Base-by-base conservation (phyloP, 257 asterid species). In the Nicotiana otophora region DNA sequence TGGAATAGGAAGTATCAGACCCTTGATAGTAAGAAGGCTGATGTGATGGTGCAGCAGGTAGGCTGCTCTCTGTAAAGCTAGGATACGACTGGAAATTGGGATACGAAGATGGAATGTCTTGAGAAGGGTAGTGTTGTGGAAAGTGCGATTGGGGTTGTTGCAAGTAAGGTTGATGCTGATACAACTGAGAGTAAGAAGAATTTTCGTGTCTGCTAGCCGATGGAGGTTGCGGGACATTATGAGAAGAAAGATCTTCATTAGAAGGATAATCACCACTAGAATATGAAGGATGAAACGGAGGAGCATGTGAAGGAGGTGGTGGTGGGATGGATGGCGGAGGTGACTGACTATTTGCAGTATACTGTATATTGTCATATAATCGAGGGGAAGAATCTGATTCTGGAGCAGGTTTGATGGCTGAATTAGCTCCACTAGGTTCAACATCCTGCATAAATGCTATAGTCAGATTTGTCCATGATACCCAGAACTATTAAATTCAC, bases 1-100 rank as follows among this genome's bases (percentile, higher is more conserved):
- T 84, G 42, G 89, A 58, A 82, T 87, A 87, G 64, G 94, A 78
- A 86, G 89, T 79, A 84, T 91, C 94, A 28, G 93, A 36, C 39
- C 92, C 91, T 88, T 91, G 95, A 84, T 88, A 84, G 83, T 89
- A 86, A 60, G 97, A 87, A 78, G 98, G 91, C 82, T 84, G 81
- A 65, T 91, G 93, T 58, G 96, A 64, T 70, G 95, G 97, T 70
- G 86, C 92, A 2, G 93, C 30, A 28, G 98, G 97, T 69, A 94
- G 97, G 88, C 90, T 89, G 80, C 91, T 92, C 81, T 92, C 98
- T 0, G 92, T 30, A 87, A 94, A 92, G 84, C 95, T 91, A 31
- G 95, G 98, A 87, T 94, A 94, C 55, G 98, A 90, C 83, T 91
- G 95, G 90, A 92, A 92, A 86, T 94, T 90, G 64, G 95, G 95